phyloP scores from a whole-genome alignment of 2,329 filamentous ascomycete species.

The Gnomoniopsis smithogilvyi region DNA sequence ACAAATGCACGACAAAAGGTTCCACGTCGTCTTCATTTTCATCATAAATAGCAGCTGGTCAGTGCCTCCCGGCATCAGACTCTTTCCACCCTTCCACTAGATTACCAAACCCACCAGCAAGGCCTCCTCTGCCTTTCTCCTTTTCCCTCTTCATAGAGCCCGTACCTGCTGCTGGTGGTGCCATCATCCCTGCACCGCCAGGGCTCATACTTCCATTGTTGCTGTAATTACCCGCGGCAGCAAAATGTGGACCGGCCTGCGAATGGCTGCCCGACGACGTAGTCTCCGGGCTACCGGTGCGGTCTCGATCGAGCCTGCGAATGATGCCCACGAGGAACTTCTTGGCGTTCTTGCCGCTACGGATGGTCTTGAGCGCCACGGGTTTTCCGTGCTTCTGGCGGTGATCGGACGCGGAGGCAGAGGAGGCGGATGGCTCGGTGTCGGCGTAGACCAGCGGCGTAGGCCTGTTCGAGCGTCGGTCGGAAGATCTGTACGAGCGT shows the following conservation, averaged over 20 bases:
- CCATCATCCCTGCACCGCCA: slow-evolving; percentile 1
- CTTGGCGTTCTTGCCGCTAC: slow-evolving; percentile 37
- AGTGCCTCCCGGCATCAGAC: slow-evolving; percentile 13
- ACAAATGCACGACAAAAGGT: neutral
- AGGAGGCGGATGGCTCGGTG: neutral
- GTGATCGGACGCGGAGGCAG: neutral
- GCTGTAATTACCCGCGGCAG: neutral
- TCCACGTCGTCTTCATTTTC: neutral
- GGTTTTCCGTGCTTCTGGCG: neutral
- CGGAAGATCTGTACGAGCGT: slow-evolving; percentile 12
- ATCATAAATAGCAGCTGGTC: neutral
- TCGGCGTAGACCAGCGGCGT: neutral
- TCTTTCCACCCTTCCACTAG: slow-evolving; percentile 18
- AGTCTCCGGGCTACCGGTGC: slow-evolving; percentile 26
- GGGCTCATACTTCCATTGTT: neutral
- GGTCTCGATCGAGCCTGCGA: slow-evolving; percentile 25
- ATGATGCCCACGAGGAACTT: slow-evolving; percentile 42
- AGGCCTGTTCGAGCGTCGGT: slow-evolving; percentile 9
- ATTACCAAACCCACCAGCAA: slow-evolving; percentile 16
- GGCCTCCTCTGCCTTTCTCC: slow-evolving; percentile 25
- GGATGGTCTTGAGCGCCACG: slow-evolving; percentile 19
- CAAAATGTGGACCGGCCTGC: neutral
- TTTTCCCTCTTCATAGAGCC: slow-evolving; percentile 23
- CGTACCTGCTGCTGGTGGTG: neutral
- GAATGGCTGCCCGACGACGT: slow-evolving; percentile 5